Evolutionary conservation across 2,329 filamentous ascomycete species (phyloP), one percentile per base, ranked within the genome.

Genomic region (Apiospora hydei): DNA sequence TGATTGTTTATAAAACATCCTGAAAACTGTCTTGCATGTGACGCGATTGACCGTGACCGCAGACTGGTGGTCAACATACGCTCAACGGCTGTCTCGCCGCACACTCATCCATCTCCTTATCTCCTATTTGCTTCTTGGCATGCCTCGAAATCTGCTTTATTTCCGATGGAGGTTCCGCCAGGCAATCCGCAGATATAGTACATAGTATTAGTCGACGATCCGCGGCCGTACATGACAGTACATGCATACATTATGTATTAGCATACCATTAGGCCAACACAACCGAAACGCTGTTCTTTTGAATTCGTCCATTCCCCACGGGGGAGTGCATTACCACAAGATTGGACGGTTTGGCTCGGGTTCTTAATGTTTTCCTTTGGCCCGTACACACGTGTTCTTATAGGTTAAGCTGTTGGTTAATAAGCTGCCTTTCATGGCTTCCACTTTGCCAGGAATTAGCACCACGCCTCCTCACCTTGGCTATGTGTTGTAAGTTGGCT

Each of bases 231-330:
- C 16, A 21, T 47, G 16, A 5, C 46, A 49, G 21, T n/a, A 24
- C 53, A 38, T 30, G 3, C 26, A 30, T 30, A 30, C 26, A 30
- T 30, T 3, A 30, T 30, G 4, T 38, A 21, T 3, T 18, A 57
- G 53, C 46, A 49, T 64, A 64, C 34, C 57, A 38, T 41, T 7
- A 41, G 57, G 34, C 34, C 57, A 64, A 41, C 16, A 64, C 34
- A 64, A n/a, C 57, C 57, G 57, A 41, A 64, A 64, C 57, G 34
- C n/a, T 64, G 10, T 64, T 64, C 53, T 41, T 64, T 64, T 38
- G 57, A 64, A 64, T 64, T 41, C 57, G 18, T 41, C 57, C 57
- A 41, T 64, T 38, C 57, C 57, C 57, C 57, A 64, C 34, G 57
- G 57, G 57, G 57, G 57, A 64, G 26, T 24, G 34, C 11, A n/a